Conservation (phyloP, 108 stramenopile species). For the Nitzschia sp. region DNA sequence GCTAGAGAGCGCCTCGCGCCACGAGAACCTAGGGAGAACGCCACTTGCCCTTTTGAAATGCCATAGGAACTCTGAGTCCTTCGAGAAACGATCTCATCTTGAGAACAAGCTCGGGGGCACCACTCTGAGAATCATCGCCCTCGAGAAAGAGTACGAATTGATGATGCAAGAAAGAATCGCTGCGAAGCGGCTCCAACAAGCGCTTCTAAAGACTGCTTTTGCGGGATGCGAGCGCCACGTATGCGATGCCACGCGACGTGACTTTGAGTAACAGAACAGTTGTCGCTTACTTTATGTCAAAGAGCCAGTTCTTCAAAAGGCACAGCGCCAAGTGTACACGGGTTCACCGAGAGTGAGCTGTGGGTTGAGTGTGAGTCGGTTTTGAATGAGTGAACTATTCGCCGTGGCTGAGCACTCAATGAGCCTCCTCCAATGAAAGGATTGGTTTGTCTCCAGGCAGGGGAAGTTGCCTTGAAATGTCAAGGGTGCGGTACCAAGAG, state of each 20-base stretch:
- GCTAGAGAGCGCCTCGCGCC: constrained; percentile 1
- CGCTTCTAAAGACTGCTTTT: constrained; percentile 6
- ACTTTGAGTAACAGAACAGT: not conserved
- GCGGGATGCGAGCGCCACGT: constrained; percentile 2
- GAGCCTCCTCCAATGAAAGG: constrained; percentile 20
- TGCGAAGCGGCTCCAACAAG: not conserved
- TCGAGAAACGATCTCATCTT: constrained; percentile 3
- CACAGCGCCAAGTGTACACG: too few species aligned
- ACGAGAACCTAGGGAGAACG: not conserved
- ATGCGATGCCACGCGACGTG: not conserved
- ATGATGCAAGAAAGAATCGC: constrained; percentile 1
- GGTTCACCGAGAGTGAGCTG: too few species aligned
- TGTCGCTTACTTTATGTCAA: not conserved
- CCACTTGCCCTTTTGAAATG: constrained; percentile 10
- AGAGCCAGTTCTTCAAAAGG: too few species aligned
- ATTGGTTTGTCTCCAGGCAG: constrained; percentile 74
- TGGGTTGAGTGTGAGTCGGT: too few species aligned
- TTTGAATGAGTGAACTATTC: too few species aligned
- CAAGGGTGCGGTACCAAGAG: constrained; percentile 90
- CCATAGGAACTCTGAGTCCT: not conserved
- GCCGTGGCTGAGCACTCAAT: not conserved
- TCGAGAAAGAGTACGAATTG: constrained; percentile 5
- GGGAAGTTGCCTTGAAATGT: constrained; percentile 70
- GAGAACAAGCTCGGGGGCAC: constrained; percentile 15
- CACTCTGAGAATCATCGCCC: not conserved